Evolutionary conservation across 192 early-diverging fungal genomes (phyloP), one percentile per base, ranked within the genome.

Genomic region (Coemansia umbellata): DNA sequence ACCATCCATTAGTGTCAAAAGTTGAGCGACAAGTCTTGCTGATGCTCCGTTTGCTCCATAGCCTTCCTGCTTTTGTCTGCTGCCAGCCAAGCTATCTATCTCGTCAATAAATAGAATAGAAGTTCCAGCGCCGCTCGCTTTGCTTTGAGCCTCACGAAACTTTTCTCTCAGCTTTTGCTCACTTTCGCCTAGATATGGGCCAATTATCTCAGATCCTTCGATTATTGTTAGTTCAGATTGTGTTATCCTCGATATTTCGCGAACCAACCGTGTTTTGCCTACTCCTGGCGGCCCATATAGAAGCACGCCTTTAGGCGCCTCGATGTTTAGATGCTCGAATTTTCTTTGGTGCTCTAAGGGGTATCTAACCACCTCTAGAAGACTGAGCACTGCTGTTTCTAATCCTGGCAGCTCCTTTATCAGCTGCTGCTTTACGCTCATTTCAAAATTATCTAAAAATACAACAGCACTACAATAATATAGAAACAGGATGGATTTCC

Each of bases 1-100:
- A 33, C 97, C 97, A 48, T 99, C 97, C 97, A 99, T 99, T 67
- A 97, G 92, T 58, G 96, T 99, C 54, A 99, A 69, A 30, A 99
- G 80, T 78, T 98, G 93, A 81, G 97, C 97, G 14, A 99, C 80
- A 15, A 95, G 90, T 36, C 95, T 81, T 59, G 94, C 91, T 63
- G 93, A 90, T 51, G 87, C 82, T 5, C 32, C 27, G 14, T 31
- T 37, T 5, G 41, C 32, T 32, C 56, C 47, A 13, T 27, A 26
- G 11, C 28, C 33, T n/a, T 9, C 14, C 43, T 45, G 2, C 7
- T 47, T 39, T 18, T 59, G 52, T 3, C 75, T 50, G n/a, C 53
- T 57, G 1, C 64, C 60, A 10, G 73, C 78, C 15, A 76, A 44
- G 47, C 80, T 64, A 69, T 88, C 89, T 35, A 99, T 82, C 61